phyloP scores from a whole-genome alignment of 2,329 filamentous ascomycete genomes.

The Ophiosphaerella herpotricha region DNA sequence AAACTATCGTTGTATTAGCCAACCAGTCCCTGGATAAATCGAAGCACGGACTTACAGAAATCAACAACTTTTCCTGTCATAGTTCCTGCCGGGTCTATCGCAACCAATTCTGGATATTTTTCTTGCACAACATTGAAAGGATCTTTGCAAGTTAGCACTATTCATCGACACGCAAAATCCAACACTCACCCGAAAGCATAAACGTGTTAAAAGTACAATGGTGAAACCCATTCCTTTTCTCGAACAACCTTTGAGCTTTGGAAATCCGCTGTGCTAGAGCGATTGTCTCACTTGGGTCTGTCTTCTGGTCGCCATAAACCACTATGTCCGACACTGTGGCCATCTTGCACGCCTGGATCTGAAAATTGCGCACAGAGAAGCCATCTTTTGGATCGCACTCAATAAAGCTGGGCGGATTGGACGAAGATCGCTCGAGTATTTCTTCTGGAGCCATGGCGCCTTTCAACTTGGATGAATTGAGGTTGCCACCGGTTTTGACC shows the following conservation, averaged over 20 bases:
- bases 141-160: constrained; percentile 27
- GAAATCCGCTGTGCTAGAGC: constrained; percentile 68
- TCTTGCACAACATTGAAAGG: constrained; percentile 63
- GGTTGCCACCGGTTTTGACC: constrained; percentile 85
- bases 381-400: constrained; percentile 86
- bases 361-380: constrained; percentile 95
- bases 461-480: constrained; percentile 76
- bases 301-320: constrained; percentile 79
- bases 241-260: constrained; percentile 73
- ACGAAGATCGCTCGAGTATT: constrained; percentile 62
- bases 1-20: constrained; percentile 52
- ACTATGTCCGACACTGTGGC: constrained; percentile 90
- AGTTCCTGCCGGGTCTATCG: constrained; percentile 71
- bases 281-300: constrained; percentile 66
- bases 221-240: constrained; percentile 65
- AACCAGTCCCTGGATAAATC: neutral
- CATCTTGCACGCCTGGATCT: constrained; percentile 89
- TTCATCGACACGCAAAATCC: neutral
- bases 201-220: constrained; percentile 81
- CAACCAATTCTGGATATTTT: constrained; percentile 70
- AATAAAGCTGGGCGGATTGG: constrained; percentile 67
- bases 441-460: constrained; percentile 84
- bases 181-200: constrained; percentile 62
- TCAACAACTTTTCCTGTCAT: constrained; percentile 81
- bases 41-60: constrained; percentile 63